Conservation (phyloP, 495 filamentous ascomycete species). For the Rhypophila decipiens region DNA sequence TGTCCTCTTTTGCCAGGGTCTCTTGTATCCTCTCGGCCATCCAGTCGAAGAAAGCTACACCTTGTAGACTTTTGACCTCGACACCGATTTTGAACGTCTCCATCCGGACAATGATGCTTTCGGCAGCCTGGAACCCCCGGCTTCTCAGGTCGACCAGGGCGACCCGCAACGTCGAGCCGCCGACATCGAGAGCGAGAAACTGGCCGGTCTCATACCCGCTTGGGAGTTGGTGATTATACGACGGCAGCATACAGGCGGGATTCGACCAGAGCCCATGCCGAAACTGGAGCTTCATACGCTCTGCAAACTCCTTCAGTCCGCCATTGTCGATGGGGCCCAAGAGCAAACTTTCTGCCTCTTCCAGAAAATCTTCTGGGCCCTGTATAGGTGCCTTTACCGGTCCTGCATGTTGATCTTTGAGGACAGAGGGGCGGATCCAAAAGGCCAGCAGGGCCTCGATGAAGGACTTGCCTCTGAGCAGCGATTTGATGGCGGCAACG, state of each 20-base stretch:
- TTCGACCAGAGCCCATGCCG: conserved; percentile 38
- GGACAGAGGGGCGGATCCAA: conserved; percentile 37
- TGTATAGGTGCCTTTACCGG: conserved; percentile 4
- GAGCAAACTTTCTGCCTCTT: conserved; percentile 30
- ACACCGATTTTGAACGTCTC: conserved; percentile 46
- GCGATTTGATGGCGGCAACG: conserved; percentile 39
- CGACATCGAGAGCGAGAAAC: conserved; percentile 55
- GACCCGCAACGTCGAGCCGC: conserved; percentile 75
- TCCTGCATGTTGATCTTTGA: conserved; percentile 29
- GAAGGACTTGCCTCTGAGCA: conserved; percentile 45
- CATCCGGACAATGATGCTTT: conserved; percentile 39
- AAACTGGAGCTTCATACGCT: conserved; percentile 42
- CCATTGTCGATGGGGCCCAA: conserved; percentile 30
- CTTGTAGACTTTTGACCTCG: conserved; percentile 36
- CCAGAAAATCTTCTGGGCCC: conserved; percentile 21
- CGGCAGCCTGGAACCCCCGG: conserved; percentile 20
- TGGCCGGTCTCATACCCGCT: conserved; percentile 63
- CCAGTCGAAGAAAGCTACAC: conserved; percentile 67
- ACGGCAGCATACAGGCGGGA: conserved; percentile 50
- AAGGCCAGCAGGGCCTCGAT: conserved; percentile 44
- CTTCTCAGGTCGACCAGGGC: conserved; percentile 64
- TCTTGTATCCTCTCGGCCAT: conserved; percentile 70
- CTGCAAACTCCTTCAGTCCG: conserved; percentile 32
- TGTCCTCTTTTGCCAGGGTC: conserved; percentile 33
- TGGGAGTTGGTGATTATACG: conserved; percentile 67